Percentiles rank a stretch among this genome's conserved stretches.
phyloP scores from a whole-genome alignment of 2,329 filamentous ascomycete species.

The Didymella arachidicola region DNA sequence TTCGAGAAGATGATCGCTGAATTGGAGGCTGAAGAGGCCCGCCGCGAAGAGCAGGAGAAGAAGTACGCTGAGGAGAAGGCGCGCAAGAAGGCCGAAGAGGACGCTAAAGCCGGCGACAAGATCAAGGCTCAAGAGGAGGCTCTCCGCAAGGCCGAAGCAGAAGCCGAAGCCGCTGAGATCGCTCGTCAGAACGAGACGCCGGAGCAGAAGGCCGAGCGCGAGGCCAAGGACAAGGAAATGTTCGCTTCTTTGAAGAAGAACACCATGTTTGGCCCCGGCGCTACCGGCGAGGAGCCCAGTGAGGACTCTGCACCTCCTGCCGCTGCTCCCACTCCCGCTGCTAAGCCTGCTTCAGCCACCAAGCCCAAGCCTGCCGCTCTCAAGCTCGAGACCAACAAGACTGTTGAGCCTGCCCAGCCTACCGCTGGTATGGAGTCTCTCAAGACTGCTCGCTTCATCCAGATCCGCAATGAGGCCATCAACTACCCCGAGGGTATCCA shows the following conservation, averaged over 20 bases:
- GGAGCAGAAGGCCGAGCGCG: slow-evolving; percentile 53
- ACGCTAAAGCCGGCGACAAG: slow-evolving; percentile 59
- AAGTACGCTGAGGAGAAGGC: slow-evolving; percentile 73
- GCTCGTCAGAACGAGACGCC: slow-evolving; percentile 53
- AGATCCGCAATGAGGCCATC: slow-evolving; percentile 74
- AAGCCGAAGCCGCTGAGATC: slow-evolving; percentile 58
- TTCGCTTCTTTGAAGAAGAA: slow-evolving; percentile 61
- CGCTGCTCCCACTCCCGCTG: slow-evolving; percentile 39
- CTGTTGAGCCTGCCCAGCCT: slow-evolving; percentile 88
- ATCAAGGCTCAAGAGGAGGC: slow-evolving; percentile 61
- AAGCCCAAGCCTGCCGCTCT: slow-evolving; percentile 87
- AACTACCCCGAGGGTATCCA: slow-evolving; percentile 84
- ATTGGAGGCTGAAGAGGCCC: slow-evolving; percentile 56
- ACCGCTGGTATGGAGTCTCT: slow-evolving; percentile 93
- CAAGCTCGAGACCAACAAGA: slow-evolving; percentile 86
- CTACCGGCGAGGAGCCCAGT: slow-evolving; percentile 41
- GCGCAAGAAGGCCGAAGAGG: slow-evolving; percentile 65
- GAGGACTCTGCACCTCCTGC: slow-evolving; percentile 57
- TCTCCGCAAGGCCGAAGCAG: slow-evolving; percentile 58
- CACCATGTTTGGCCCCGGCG: slow-evolving; percentile 56
- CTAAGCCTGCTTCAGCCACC: slow-evolving; percentile 58
- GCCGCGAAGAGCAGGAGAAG: slow-evolving; percentile 74
- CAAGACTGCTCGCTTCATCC: slow-evolving; percentile 88
- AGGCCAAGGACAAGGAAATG: slow-evolving; percentile 45
- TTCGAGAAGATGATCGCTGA: slow-evolving; percentile 71